Percentiles rank a stretch among this genome's conserved stretches.
These are phyloP conservation scores for Pyrenula aspistea DNA, from an alignment of 495 filamentous ascomycete genomes.

Conservation along the genomic window DNA sequence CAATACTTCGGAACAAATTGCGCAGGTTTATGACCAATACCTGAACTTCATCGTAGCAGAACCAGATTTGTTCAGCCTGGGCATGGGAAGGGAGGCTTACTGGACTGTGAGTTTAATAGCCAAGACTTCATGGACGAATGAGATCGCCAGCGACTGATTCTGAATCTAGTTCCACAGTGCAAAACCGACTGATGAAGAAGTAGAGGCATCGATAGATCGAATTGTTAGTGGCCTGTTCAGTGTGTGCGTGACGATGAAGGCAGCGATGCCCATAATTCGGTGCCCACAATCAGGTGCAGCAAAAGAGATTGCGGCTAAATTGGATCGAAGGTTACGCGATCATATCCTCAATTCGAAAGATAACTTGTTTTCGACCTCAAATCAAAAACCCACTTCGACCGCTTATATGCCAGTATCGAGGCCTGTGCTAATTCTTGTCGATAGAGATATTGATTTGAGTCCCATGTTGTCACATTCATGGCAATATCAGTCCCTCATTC, in stretches of 20 bases:
- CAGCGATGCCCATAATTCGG: slow-evolving; percentile 84
- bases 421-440: slow-evolving; percentile 79
- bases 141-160: too few relatives aligned
- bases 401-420: slow-evolving; percentile 52
- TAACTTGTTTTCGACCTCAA: slow-evolving; percentile 65
- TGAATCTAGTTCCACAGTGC: slow-evolving; percentile 52
- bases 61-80: slow-evolving; percentile 89
- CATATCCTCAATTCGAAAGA: slow-evolving; percentile 96
- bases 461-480: slow-evolving; percentile 99
- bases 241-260: slow-evolving; percentile 88
- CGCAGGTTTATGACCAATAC: slow-evolving; percentile 94
- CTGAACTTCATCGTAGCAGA: slow-evolving; percentile 96
- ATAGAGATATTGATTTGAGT: slow-evolving; percentile 89
- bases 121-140: too few relatives aligned
- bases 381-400: slow-evolving; percentile 35
- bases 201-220: slow-evolving; percentile 75
- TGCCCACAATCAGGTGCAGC: slow-evolving; percentile 87
- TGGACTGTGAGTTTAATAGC: slow-evolving; percentile 92
- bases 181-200: slow-evolving; percentile 76
- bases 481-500: slow-evolving; percentile 94
- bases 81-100: slow-evolving; percentile 80
- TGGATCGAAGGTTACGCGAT: slow-evolving; percentile 91
- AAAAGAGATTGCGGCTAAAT: slow-evolving; percentile 84
- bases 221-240: slow-evolving; percentile 94
- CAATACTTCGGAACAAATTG: slow-evolving; percentile 74